Base-by-base conservation (phyloP, 2,329 filamentous ascomycete genomes). In the Huntiella abstrusa region DNA sequence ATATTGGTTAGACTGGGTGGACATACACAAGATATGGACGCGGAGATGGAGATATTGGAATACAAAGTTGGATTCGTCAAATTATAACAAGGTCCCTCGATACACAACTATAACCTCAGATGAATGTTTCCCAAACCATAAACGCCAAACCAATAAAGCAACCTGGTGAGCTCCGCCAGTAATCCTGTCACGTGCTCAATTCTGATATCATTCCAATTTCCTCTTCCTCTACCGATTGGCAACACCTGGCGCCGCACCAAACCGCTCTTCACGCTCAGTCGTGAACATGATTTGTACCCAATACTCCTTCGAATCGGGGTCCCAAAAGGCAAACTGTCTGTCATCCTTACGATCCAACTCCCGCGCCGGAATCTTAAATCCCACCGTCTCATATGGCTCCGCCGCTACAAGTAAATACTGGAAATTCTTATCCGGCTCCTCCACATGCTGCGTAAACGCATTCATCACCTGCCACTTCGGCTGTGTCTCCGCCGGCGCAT, bases 251-350 rank as follows among this genome's bases (percentile, higher is more conserved):
- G 76, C 75, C 13, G 74, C 73, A 43, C 75, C 76, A 53, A 78
- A 96, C 51, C 86, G 71, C 70, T 95, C 88, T 64, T 96, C 91
- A 52, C 91, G 77, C 69, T 98, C 91, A 35, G 91, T 96, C 74
- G 95, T 91, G 66, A 96, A 98, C 69, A 96, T 83, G 53, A 98
- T 73, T 68, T 96, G 91, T 36, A 95, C 75, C 84, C 86, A 96
- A 59, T 92, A 98, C 67, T 96, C 88, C 69, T 92, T 94, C 52
- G 80, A 77, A 61, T 98, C 91, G 51, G 81, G 79, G 63, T 98
- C 91, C 69, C 87, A 98, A 78, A 87, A 96, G 46, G 76, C 81
- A 73, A 88, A 98, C 62, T 87, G 91, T 56, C 80, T 74, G 48
- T 83, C 87, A 54, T 92, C 86, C 17, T 83, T 73, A 55, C 86